Evolutionary conservation across 495 filamentous ascomycete genomes (phyloP), one percentile per base, ranked within the genome.

Genomic region (Acidiella bohemica): DNA sequence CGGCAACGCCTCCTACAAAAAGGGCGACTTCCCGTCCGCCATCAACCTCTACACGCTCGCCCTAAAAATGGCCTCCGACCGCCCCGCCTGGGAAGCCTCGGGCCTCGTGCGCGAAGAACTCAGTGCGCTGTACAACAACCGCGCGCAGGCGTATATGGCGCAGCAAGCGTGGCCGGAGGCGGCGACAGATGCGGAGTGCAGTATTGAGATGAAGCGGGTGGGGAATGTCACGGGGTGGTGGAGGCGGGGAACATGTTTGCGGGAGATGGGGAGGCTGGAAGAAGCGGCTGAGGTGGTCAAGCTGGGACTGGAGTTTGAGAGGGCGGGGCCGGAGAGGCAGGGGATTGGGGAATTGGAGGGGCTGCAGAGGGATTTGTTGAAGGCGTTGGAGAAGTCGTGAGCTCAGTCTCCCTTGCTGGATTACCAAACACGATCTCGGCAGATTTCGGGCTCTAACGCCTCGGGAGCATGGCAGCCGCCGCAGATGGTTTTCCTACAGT

Each of bases 151-250:
- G 45, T 70, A 86, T 51, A 92, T 95, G 77, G 76, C 70, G 2
- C 55, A 76, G 58, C 67, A 70, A 60, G 65, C 68, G 31, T 97
- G 87, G 86, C 64, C 80, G 4, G 84, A 90, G 67, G 90, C 69
- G 3, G 67, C 79, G 17, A 63, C 78, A 3, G 90, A 97, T 64
- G 83, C 82, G n/a, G 77, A 85, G 65, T 64, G 68, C 4, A 88
- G 81, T 53, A 80, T 94, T n/a, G 88, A 93, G 63, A 73, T 80
- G 41, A 94, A 92, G 74, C 67, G 74, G 38, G 65, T 72, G 30
- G 84, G 78, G 21, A 95, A 97, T 62, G 76, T 81, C 5, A 96
- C 95, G 76, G 87, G 79, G 2, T 95, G 86, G 81, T 95, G 83
- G 77, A 64, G 88, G 32, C 64, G 81, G 46, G 86, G 79, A 7